Conservation (phyloP, 169 alveolate species). For the Prorocentrum cordatum region DNA sequence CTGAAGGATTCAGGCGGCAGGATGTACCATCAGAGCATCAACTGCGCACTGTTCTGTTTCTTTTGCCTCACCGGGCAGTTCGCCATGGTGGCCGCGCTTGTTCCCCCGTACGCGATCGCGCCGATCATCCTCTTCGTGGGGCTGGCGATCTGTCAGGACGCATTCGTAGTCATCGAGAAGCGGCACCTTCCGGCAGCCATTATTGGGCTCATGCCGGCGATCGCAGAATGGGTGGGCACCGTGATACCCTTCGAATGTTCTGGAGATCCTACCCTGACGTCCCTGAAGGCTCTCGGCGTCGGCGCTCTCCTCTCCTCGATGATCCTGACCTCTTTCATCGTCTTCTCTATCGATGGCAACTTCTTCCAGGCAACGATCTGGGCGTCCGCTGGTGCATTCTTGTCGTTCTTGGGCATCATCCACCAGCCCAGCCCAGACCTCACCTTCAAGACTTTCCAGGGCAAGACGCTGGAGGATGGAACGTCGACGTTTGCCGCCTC, state of each 20-base stretch:
- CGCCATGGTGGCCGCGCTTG: not conserved
- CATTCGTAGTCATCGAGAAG: not conserved
- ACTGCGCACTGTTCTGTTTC: too few species aligned
- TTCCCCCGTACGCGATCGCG: conserved; percentile 42
- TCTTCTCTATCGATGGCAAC: not conserved
- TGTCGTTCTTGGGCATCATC: not conserved
- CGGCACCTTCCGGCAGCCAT: conserved; percentile 37
- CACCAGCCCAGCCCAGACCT: not conserved
- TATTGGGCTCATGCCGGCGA: conserved; percentile 1
- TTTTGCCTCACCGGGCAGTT: not conserved
- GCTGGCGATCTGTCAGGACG: conserved; percentile 4
- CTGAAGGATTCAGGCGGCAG: not conserved
- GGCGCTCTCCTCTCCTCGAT: not conserved
- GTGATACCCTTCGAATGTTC: not conserved
- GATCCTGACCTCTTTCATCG: conserved; percentile 1
- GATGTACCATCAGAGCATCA: too few species aligned
- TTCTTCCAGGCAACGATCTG: not conserved
- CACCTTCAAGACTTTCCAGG: not conserved
- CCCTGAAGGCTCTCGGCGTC: not conserved
- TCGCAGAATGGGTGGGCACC: conserved; percentile 5
- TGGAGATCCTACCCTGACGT: not conserved
- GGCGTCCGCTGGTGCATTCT: not conserved
- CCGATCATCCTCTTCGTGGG: conserved; percentile 52
- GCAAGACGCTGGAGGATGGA: too few species aligned
- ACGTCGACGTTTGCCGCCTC: too few species aligned